A percentile compares a stretch with the other conserved stretches of the same genome.
Conservation (phyloP, 345 rosid species). For the Populus ilicifolia region DNA sequence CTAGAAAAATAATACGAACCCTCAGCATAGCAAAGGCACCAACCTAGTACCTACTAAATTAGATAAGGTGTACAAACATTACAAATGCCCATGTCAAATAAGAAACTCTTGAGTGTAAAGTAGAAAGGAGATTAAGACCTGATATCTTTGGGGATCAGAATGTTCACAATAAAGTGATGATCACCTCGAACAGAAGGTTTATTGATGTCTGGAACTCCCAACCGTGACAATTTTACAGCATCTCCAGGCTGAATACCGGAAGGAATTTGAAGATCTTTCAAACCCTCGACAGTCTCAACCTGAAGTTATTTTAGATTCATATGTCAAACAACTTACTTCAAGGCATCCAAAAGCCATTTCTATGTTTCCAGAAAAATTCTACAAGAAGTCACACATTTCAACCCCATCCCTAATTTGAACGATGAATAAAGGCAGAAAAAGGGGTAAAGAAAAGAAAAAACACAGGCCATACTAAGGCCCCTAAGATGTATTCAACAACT, state of each 20-base stretch:
- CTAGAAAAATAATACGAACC: too few relatives aligned
- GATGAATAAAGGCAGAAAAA: too few relatives aligned
- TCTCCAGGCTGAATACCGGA: constrained; percentile 86
- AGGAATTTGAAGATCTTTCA: constrained; percentile 67
- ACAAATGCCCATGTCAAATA: not conserved
- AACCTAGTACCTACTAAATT: too few relatives aligned
- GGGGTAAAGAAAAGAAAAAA: too few relatives aligned
- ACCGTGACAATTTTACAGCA: constrained; percentile 44
- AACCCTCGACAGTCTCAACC: constrained; percentile 91
- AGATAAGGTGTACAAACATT: not conserved
- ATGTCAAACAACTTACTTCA: not conserved
- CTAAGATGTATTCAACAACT: too few relatives aligned
- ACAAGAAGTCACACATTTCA: not conserved
- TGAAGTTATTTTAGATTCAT: constrained; percentile 28
- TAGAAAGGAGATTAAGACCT: constrained; percentile 41
- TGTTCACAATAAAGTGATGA: constrained; percentile 67
- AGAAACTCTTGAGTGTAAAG: not conserved
- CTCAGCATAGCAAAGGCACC: too few relatives aligned
- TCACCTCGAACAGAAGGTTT: constrained; percentile 75
- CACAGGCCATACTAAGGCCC: too few relatives aligned
- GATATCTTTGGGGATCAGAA: constrained; percentile 66
- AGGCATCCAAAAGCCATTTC: not conserved
- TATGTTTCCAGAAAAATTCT: not conserved
- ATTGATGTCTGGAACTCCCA: constrained; percentile 87
- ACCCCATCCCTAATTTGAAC: not conserved